Evolutionary conservation across 805 yeast genomes (phyloP).

Genomic region (Suhomyces xylopsoci): DNA sequence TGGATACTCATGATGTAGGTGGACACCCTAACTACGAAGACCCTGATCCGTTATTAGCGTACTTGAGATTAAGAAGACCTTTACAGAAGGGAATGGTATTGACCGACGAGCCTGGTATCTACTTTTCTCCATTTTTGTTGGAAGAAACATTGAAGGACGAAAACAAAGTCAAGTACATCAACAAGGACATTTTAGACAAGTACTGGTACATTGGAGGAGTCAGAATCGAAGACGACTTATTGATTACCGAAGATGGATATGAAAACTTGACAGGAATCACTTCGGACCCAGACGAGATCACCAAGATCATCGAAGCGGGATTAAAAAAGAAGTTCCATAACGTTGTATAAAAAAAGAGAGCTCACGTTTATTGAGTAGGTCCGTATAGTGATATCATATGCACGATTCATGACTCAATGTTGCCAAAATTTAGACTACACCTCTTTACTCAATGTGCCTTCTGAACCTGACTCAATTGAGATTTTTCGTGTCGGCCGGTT

Average conservation of each 20-base stretch:
- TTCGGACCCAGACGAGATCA: slow-evolving; percentile 79
- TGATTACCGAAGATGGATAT: slow-evolving; percentile 71
- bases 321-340: slow-evolving; percentile 65
- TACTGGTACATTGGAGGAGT: slow-evolving; percentile 96
- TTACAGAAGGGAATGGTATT: slow-evolving; percentile 77
- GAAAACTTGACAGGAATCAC: slow-evolving; percentile 83
- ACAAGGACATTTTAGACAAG: slow-evolving; percentile 62
- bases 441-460: neutral
- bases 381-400: neutral
- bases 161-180: slow-evolving; percentile 53
- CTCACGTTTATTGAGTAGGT: neutral
- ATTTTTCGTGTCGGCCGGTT: no score
- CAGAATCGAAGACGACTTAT: slow-evolving; percentile 89
- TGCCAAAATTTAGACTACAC: neutral
- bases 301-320: slow-evolving; percentile 72
- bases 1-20: slow-evolving; percentile 96
- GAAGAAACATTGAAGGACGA: slow-evolving; percentile 55
- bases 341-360: slow-evolving; percentile 21
- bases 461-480: neutral
- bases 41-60: slow-evolving; percentile 69
- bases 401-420: neutral
- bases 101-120: slow-evolving; percentile 94
- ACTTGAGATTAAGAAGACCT: slow-evolving; percentile 75
- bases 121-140: slow-evolving; percentile 80
- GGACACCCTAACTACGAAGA: slow-evolving; percentile 86